Conservation (phyloP, 768 basidiomycete genomes). For the Pluteus cervinus region DNA sequence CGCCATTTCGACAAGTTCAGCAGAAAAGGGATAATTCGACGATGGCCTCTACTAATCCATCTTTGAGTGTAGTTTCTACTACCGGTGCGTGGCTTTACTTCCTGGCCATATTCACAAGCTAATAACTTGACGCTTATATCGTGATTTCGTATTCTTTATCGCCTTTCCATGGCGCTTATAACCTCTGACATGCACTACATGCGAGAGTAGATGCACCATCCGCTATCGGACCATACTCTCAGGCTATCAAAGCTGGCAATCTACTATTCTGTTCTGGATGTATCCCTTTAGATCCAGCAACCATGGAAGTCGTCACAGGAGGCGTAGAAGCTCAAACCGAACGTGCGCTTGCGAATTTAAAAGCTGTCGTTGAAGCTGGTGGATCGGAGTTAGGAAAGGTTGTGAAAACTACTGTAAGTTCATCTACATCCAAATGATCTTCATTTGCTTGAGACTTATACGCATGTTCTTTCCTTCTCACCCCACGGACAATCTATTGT, state of each 20-base stretch:
- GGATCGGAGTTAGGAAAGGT: slow-evolving; percentile 76
- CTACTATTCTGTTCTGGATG: slow-evolving; percentile 88
- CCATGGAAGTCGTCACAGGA: slow-evolving; percentile 63
- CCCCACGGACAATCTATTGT: no score
- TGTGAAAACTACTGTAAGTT: slow-evolving; percentile 83
- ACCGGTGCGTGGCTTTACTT: slow-evolving; percentile 26
- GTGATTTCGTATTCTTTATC: background rate
- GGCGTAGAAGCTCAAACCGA: slow-evolving; percentile 77
- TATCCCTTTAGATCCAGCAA: slow-evolving; percentile 74
- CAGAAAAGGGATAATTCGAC: slow-evolving; percentile 29
- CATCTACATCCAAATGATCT: background rate
- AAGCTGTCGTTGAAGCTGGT: slow-evolving; percentile 75
- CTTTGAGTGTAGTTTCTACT: slow-evolving; percentile 35
- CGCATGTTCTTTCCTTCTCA: no score
- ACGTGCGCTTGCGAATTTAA: slow-evolving; percentile 84
- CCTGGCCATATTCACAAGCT: background rate
- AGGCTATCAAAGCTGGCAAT: slow-evolving; percentile 79
- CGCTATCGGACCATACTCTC: slow-evolving; percentile 83
- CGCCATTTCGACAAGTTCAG: no score
- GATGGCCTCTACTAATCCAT: slow-evolving; percentile 28
- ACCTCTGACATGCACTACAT: background rate
- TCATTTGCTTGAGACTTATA: background rate
- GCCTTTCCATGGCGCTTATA: background rate
- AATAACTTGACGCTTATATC: background rate
- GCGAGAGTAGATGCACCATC: slow-evolving; percentile 55